These are phyloP conservation scores for Trichodelitschia bisporula DNA, from an alignment of 495 filamentous ascomycete genomes.

Conservation along the genomic window DNA sequence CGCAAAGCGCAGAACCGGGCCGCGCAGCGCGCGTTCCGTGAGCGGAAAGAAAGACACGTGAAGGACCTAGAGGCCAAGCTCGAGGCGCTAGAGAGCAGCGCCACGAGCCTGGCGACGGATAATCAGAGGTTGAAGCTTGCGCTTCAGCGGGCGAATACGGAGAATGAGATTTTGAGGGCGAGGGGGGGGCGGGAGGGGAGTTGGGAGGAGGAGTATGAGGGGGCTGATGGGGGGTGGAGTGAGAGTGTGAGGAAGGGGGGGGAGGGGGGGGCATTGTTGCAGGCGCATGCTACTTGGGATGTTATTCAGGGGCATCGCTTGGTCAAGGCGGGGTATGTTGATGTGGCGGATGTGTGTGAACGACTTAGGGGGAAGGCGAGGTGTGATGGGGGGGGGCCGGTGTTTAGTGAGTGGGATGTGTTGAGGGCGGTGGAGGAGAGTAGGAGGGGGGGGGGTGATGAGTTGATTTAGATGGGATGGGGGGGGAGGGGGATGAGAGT, in stretches of 20 bases:
- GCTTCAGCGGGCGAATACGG: conserved; percentile 52
- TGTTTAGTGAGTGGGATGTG: conserved; percentile 60
- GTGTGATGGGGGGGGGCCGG: conserved; percentile 78
- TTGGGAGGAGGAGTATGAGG: no score
- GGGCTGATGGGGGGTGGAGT: no score
- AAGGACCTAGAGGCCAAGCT: conserved; percentile 80
- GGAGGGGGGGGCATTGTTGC: conserved; percentile 25
- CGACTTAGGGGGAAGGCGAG: conserved; percentile 48
- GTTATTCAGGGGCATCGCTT: conserved; percentile 63
- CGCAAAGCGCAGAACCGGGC: conserved; percentile 92
- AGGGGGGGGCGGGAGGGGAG: conserved; percentile 22
- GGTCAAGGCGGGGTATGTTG: conserved; percentile 57
- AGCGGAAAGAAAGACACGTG: conserved; percentile 86
- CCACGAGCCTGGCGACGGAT: conserved; percentile 31
- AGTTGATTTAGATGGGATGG: conserved; percentile 16
- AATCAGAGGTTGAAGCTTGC: conserved; percentile 70
- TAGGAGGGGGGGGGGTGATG: conserved; percentile 15
- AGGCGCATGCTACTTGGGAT: conserved; percentile 72
- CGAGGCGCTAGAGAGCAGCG: conserved; percentile 37
- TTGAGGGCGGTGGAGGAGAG: conserved; percentile 54
- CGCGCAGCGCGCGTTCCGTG: conserved; percentile 94
- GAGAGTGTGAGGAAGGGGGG: neutral
- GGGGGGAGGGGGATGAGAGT: no score
- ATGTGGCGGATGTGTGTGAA: conserved; percentile 57
- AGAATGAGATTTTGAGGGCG: conserved; percentile 86